phyloP scores from a whole-genome alignment of 495 filamentous ascomycete species.

The Penicillium waksmanii region DNA sequence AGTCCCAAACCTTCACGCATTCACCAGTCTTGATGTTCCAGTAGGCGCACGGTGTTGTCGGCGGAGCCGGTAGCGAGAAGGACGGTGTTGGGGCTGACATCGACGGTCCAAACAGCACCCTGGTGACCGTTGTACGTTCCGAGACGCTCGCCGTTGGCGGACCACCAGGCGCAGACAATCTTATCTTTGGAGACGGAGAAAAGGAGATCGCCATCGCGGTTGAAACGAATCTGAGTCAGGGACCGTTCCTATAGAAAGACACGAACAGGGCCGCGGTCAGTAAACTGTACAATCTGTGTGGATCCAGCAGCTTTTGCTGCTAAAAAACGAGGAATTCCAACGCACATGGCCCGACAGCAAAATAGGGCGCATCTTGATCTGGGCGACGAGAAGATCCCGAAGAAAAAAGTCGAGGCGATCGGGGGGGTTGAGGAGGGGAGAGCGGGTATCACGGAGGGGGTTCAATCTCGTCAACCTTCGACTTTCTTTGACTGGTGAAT shows the following conservation, averaged over 20 bases:
- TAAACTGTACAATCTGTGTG: slow-evolving; percentile 11
- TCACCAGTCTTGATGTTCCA: slow-evolving; percentile 96
- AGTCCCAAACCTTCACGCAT: slow-evolving; percentile 94
- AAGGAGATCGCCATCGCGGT: slow-evolving; percentile 93
- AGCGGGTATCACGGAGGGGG: slow-evolving; percentile 45
- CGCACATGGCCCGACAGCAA: slow-evolving; percentile 89
- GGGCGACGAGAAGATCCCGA: slow-evolving; percentile 19
- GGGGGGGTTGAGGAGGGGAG: slow-evolving; percentile 35
- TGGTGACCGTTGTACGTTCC: slow-evolving; percentile 97
- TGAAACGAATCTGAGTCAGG: slow-evolving; percentile 97
- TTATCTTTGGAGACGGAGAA: slow-evolving; percentile 99
- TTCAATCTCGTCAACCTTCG: slow-evolving; percentile 42
- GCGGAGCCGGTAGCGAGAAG: slow-evolving; percentile 93
- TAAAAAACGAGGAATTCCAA: slow-evolving; percentile 18
- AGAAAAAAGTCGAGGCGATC: slow-evolving; percentile 22
- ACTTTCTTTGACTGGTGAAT: slow-evolving; percentile 48
- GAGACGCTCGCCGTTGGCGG: slow-evolving; percentile 91
- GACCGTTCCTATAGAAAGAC: slow-evolving; percentile 73
- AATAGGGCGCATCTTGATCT: slow-evolving; percentile 83
- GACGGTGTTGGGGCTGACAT: slow-evolving; percentile 91
- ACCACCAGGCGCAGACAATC: slow-evolving; percentile 91
- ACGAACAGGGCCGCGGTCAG: slow-evolving; percentile 25
- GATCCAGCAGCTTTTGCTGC: not conserved
- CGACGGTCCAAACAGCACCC: slow-evolving; percentile 98
- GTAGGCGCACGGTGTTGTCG: slow-evolving; percentile 95